These are phyloP conservation scores for Leishmania guyanensis DNA, from an alignment of 208 protist genomes.

Conservation along the genomic window DNA sequence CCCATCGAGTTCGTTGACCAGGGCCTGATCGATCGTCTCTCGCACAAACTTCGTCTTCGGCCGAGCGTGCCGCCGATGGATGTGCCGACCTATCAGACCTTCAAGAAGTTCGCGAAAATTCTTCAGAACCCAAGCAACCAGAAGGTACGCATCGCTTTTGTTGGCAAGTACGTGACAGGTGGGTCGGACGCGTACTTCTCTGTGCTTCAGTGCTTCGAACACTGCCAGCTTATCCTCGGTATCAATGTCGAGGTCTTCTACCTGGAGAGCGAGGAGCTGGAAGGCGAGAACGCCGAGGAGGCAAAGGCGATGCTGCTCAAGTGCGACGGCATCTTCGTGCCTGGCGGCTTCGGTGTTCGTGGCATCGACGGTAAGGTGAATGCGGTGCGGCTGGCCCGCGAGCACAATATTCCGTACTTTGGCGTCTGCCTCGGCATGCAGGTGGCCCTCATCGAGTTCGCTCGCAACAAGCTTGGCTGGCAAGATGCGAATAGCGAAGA, in stretches of 20 bases:
- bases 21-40: slow-evolving; percentile 73
- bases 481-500: slow-evolving; percentile 94
- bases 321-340: slow-evolving; percentile 97
- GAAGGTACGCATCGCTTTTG: slow-evolving; percentile 95
- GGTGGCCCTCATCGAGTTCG: slow-evolving; percentile 95
- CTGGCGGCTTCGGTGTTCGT: slow-evolving; percentile 98
- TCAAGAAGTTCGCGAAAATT: slow-evolving; percentile 71
- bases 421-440: slow-evolving; percentile 99
- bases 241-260: slow-evolving; percentile 96
- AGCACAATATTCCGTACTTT: slow-evolving; percentile 96
- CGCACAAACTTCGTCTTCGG: slow-evolving; percentile 80
- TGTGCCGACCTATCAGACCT: slow-evolving; percentile 80
- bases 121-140: slow-evolving; percentile 78
- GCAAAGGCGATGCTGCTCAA: slow-evolving; percentile 65
- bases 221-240: slow-evolving; percentile 91
- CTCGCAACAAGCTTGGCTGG: slow-evolving; percentile 94
- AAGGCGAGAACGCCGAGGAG: slow-evolving; percentile 67
- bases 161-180: slow-evolving; percentile 98
- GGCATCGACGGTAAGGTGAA: slow-evolving; percentile 97
- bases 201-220: slow-evolving; percentile 97
- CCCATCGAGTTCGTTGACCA: slow-evolving; percentile 93
- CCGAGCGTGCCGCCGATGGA: slow-evolving; percentile 41
- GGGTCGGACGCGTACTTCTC: slow-evolving; percentile 98
- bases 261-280: slow-evolving; percentile 90
- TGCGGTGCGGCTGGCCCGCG: slow-evolving; percentile 95